These are phyloP conservation scores for Panaeolus papilionaceus DNA, from an alignment of 768 basidiomycete genomes.

Conservation along the genomic window DNA sequence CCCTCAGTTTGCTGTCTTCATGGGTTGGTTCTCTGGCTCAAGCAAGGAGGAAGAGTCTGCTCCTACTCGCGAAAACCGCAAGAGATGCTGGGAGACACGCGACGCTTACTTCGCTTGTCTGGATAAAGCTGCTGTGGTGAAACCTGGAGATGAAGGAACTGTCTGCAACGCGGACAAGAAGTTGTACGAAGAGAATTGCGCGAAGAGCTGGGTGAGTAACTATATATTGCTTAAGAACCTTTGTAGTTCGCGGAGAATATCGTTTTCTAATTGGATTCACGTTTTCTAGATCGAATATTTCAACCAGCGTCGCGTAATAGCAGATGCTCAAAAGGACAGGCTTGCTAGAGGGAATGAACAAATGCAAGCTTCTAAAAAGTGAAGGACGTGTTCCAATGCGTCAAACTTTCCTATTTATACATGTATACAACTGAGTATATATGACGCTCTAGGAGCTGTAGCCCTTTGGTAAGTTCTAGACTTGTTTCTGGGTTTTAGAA, in stretches of 20 bases:
- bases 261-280: slow-evolving; percentile 12
- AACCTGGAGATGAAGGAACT: slow-evolving; percentile 73
- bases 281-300: slow-evolving; percentile 86
- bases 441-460: slow-evolving; percentile 2
- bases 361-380: slow-evolving; percentile 18
- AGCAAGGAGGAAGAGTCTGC: slow-evolving; percentile 44
- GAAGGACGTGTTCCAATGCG: neutral
- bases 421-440: neutral
- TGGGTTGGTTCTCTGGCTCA: slow-evolving; percentile 35
- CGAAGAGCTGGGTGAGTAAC: slow-evolving; percentile 85
- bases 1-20: neutral
- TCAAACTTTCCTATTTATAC: neutral
- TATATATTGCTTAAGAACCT: neutral
- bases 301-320: slow-evolving; percentile 86
- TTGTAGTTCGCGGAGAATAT: neutral
- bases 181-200: slow-evolving; percentile 76
- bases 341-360: slow-evolving; percentile 54
- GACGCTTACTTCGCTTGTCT: slow-evolving; percentile 89
- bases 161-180: slow-evolving; percentile 64
- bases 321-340: slow-evolving; percentile 77
- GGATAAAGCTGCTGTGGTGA: slow-evolving; percentile 69
- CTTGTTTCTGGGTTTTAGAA: neutral
- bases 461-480: neutral
- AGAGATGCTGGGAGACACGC: slow-evolving; percentile 85
- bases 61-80: slow-evolving; percentile 67